A percentile compares a stretch with the other conserved stretches of the same genome.
Conservation (phyloP, 2,329 filamentous ascomycete species). For the Lasiodiplodia citricola region DNA sequence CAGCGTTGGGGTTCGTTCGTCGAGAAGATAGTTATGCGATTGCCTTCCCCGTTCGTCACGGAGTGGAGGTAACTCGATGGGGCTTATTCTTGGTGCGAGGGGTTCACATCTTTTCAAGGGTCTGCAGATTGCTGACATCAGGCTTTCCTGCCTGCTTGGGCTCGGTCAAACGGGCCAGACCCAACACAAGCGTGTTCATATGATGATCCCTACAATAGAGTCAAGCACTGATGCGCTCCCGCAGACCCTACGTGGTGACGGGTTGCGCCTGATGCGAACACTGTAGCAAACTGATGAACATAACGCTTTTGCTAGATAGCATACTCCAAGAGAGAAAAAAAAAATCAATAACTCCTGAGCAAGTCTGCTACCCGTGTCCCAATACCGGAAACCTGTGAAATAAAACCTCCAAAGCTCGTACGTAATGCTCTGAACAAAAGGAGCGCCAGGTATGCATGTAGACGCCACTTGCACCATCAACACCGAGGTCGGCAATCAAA, state of each 20-base stretch:
- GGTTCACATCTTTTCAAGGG: conserved; percentile 61
- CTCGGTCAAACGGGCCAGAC: conserved; percentile 74
- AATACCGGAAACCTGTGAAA: not conserved
- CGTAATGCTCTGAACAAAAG: not conserved
- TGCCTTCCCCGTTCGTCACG: conserved; percentile 61
- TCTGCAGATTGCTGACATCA: conserved; percentile 47
- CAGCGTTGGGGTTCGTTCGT: conserved; percentile 72
- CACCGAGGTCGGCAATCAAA: not conserved
- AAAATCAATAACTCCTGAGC: not conserved
- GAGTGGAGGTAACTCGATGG: conserved; percentile 92
- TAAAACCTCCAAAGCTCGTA: not conserved
- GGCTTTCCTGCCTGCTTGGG: conserved; percentile 46
- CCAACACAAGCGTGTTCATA: conserved; percentile 59
- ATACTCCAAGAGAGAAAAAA: not conserved
- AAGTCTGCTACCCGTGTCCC: not conserved
- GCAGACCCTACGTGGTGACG: conserved; percentile 54
- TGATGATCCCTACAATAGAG: conserved; percentile 98
- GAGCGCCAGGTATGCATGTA: not conserved
- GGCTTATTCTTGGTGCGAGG: conserved; percentile 99
- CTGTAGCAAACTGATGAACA: conserved; percentile 53
- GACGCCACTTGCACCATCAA: not conserved
- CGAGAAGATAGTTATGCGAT: conserved; percentile 99
- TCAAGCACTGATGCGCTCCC: conserved; percentile 87
- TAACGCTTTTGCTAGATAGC: conserved; percentile 7
- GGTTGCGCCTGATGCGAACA: conserved; percentile 29